Percentiles rank a stretch among this genome's conserved stretches.
Conservation (phyloP, 1,139 yeast species). For the Pichia sp. region DNA sequence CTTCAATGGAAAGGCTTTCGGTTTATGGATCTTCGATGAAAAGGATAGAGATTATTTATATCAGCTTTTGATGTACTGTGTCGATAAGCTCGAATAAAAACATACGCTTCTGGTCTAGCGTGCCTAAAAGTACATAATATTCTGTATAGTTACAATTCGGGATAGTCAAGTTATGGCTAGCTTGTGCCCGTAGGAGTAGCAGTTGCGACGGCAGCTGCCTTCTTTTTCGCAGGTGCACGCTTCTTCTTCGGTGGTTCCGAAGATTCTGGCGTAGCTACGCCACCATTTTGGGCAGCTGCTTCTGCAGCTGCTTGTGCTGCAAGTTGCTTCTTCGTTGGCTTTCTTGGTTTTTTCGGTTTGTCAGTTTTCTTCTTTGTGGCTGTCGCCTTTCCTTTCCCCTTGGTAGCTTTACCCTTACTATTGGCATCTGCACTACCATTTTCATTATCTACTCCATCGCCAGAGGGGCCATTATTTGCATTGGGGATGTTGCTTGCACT, state of each 20-base stretch:
- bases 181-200: too few relatives aligned
- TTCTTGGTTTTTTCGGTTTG: slow-evolving; percentile 24
- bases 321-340: slow-evolving; percentile 28
- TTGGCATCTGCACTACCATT: slow-evolving; percentile 7
- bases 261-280: slow-evolving; percentile 13
- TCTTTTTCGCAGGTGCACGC: slow-evolving; percentile 23
- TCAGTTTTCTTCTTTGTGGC: slow-evolving; percentile 18
- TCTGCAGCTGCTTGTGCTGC: slow-evolving; percentile 22
- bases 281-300: slow-evolving; percentile 9
- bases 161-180: too few relatives aligned
- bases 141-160: too few relatives aligned
- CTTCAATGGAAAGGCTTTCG: slow-evolving; percentile 71
- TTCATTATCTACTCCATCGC: slow-evolving; percentile 1
- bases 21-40: slow-evolving; percentile 82
- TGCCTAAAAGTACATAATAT: slow-evolving; percentile 1
- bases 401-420: slow-evolving; percentile 7
- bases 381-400: slow-evolving; percentile 11
- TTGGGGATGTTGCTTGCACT: too few relatives aligned
- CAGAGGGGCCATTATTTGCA: too few relatives aligned
- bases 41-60: slow-evolving; percentile 60
- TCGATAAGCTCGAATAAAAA: slow-evolving; percentile 25
- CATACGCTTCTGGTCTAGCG: background rate
- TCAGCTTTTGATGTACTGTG: slow-evolving; percentile 49
- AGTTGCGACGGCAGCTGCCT: slow-evolving; percentile 1
- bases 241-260: slow-evolving; percentile 24